These are phyloP conservation scores for Flaveria trinervia DNA, from an alignment of 129 eudicot genomes.

Conservation along the genomic window DNA sequence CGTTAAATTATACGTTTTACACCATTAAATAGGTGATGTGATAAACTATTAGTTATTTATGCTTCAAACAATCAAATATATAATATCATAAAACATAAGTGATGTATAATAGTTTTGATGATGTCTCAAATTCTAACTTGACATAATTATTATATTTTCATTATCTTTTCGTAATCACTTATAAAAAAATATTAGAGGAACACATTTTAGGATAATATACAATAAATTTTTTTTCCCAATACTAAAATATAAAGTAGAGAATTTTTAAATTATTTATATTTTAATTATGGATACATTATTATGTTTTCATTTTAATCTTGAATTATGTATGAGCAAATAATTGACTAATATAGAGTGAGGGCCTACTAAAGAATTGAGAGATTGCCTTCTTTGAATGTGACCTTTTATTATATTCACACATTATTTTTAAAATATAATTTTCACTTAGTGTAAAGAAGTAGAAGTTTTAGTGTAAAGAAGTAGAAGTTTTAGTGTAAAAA, in stretches of 20 bases:
- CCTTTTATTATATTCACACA: slow-evolving; percentile 35
- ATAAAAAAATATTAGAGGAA: no score
- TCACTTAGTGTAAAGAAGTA: background rate
- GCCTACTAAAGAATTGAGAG: slow-evolving; percentile 24
- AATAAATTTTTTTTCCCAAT: background rate
- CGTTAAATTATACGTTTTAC: no score
- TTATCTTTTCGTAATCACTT: no score
- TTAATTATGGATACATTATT: slow-evolving; percentile 21
- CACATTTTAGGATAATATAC: background rate
- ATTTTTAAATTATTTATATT: background rate
- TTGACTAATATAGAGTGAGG: slow-evolving; percentile 12
- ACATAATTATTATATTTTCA: no score
- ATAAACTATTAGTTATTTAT: no score
- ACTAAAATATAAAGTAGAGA: background rate
- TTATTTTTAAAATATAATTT: background rate
- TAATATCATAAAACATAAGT: no score
- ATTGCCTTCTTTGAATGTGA: slow-evolving; percentile 36
- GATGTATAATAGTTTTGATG: no score
- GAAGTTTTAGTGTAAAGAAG: no score
- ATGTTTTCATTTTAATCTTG: slow-evolving; percentile 16
- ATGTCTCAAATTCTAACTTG: no score
- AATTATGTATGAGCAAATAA: slow-evolving; percentile 24
- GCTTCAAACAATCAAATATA: no score
- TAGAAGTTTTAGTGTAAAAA: background rate
- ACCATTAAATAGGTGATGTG: no score